Evolutionary conservation across 257 asterid genomes (phyloP).

Genomic region (Cynanchum wilfordii): DNA sequence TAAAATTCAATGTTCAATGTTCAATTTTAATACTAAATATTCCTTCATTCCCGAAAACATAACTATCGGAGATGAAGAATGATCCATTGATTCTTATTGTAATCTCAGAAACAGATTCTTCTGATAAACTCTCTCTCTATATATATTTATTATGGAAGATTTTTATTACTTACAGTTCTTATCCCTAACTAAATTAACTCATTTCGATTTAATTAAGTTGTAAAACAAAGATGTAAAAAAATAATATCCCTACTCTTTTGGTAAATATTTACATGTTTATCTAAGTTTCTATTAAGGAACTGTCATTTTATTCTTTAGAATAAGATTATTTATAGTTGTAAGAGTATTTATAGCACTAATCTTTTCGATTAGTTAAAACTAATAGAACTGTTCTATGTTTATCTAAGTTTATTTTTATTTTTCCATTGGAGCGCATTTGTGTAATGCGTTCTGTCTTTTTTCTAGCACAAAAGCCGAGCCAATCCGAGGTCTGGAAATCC

Average conservation of each 20-base stretch:
- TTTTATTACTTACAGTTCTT: not conserved
- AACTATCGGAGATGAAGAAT: constrained; percentile 17
- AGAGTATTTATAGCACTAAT: too few species aligned
- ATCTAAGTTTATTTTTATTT: not conserved
- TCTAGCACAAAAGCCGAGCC: not conserved
- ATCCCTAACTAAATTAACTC: too few species aligned
- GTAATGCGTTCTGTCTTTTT: not conserved
- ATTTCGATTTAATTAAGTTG: too few species aligned
- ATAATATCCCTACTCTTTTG: too few species aligned
- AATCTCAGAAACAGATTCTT: not conserved
- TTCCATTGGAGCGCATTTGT: too few species aligned
- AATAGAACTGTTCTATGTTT: not conserved
- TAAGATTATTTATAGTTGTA: too few species aligned
- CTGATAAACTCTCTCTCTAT: not conserved
- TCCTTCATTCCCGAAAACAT: constrained; percentile 23
- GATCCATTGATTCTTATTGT: constrained; percentile 22
- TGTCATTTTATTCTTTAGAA: too few species aligned
- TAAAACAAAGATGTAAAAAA: too few species aligned
- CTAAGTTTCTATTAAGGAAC: too few species aligned
- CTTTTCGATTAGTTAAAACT: too few species aligned
- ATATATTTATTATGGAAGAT: not conserved
- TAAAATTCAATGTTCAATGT: constrained; percentile 7
- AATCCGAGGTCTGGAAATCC: not conserved
- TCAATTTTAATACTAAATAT: constrained; percentile 25
- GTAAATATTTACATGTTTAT: too few species aligned